Evolutionary conservation across 768 basidiomycete genomes (phyloP), one percentile per base, ranked within the genome.

Genomic region (Phylloporus sp.): DNA sequence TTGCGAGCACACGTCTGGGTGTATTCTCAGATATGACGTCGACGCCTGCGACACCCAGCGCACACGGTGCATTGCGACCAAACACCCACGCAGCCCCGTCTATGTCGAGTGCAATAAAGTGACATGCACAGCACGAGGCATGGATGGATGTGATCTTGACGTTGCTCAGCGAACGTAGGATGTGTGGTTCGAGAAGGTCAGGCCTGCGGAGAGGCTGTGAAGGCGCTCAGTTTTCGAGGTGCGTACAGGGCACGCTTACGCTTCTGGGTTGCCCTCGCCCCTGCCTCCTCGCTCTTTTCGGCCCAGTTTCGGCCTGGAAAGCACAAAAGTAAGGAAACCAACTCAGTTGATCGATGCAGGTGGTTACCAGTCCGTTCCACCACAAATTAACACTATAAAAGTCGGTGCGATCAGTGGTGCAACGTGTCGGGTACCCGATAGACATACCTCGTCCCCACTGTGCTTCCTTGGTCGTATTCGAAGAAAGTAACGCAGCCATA

Each of bases 21-120:
- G 84, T 79, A 66, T 81, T 85, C 73, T 93, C 89, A 16, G 88
- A 87, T 54, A 93, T 76, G 53, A 70, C 46, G 50, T 81, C 80
- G 52, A 75, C 73, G 24, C 71, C 74, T 13, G 79, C 60, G 9
- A 82, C 71, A n/a, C 89, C 88, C 4, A 93, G 76, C 38, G 80
- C 79, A 50, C 79, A 74, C 51, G 76, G 83, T 35, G 81, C 82
- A 69, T 91, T 92, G 47, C 92, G 83, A 7, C 95, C 95, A 64
- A 95, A 91, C 59, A 97, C 69, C 85, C 91, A 94, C 9, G 93
- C 95, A 34, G 80, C 77, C 7, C 92, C 93, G 47, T 85, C 78
- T 22, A 78, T 59, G 72, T 90, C 88, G 55, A 94, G 67, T 13
- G 76, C 82, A 36, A 93, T 81, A 59, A 80, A 85, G 64, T 93